phyloP scores from a whole-genome alignment of 2,329 filamentous ascomycete species.

The Macrophomina tecta region DNA sequence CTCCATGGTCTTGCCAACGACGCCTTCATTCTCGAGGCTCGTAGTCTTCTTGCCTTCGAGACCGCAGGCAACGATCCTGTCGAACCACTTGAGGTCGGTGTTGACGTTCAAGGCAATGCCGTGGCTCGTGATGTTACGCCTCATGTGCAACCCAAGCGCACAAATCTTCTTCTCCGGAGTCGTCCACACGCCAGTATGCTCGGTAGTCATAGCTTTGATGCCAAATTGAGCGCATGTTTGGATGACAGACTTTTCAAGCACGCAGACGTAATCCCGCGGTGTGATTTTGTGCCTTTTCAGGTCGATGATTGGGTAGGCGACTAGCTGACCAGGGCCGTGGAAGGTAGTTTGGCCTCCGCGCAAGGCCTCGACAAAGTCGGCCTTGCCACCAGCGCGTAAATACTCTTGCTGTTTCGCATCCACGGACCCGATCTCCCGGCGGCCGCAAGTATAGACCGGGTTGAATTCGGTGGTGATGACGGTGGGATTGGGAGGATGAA shows the following conservation, averaged over 20 bases:
- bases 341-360: conserved; percentile 93
- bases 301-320: conserved; percentile 92
- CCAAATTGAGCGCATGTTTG: conserved; percentile 66
- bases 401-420: conserved; percentile 51
- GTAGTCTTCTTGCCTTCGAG: conserved; percentile 79
- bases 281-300: conserved; percentile 71
- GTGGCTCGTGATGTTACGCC: conserved; percentile 81
- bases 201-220: conserved; percentile 67
- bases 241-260: conserved; percentile 79
- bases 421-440: conserved; percentile 70
- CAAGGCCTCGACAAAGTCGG: conserved; percentile 72
- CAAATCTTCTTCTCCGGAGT: conserved; percentile 72
- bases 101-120: conserved; percentile 82
- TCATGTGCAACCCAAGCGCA: conserved; percentile 88
- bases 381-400: conserved; percentile 51
- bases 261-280: conserved; percentile 76
- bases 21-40: conserved; percentile 67
- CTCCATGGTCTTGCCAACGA: conserved; percentile 42
- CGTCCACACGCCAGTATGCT: conserved; percentile 85
- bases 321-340: conserved; percentile 90
- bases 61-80: conserved; percentile 88
- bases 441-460: conserved; percentile 88
- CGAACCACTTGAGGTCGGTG: conserved; percentile 68
- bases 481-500: conserved; percentile 55
- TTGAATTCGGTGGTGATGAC: conserved; percentile 82